phyloP scores from a whole-genome alignment of 768 basidiomycete species.

The Amanita inopinata region DNA sequence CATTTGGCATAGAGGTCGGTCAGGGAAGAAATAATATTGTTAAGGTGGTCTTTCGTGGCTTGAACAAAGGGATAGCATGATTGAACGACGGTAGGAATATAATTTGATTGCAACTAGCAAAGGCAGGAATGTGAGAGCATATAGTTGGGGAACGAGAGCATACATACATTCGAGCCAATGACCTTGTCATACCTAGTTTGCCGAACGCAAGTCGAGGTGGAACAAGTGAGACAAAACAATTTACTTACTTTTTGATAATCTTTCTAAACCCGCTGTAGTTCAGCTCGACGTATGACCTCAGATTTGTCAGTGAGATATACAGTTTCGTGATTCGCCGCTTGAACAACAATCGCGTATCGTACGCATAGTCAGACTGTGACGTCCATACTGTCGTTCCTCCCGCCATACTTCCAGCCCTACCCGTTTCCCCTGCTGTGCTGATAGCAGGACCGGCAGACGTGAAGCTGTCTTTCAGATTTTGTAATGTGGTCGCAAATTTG shows the following conservation, averaged over 20 bases:
- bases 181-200: constrained; percentile 89
- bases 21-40: constrained; percentile 46
- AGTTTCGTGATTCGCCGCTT: constrained; percentile 82
- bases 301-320: constrained; percentile 65
- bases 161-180: constrained; percentile 52
- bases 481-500: constrained; percentile 38
- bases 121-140: constrained; percentile 1
- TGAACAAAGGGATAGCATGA: constrained; percentile 57
- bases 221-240: constrained; percentile 8
- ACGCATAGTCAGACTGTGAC: constrained; percentile 68
- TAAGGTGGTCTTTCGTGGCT: constrained; percentile 51
- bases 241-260: constrained; percentile 82
- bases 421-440: neutral
- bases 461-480: constrained; percentile 42
- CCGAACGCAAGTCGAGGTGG: neutral
- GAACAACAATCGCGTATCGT: constrained; percentile 74
- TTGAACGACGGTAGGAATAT: constrained; percentile 66
- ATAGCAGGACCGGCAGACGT: constrained; percentile 22
- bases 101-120: constrained; percentile 61
- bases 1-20: constrained; percentile 77
- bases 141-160: neutral
- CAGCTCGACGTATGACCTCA: constrained; percentile 82
- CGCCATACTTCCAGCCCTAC: neutral
- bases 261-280: constrained; percentile 93
- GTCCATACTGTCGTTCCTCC: constrained; percentile 65